Evolutionary conservation across 768 basidiomycete genomes (phyloP).

Genomic region (Boletus bicolor): DNA sequence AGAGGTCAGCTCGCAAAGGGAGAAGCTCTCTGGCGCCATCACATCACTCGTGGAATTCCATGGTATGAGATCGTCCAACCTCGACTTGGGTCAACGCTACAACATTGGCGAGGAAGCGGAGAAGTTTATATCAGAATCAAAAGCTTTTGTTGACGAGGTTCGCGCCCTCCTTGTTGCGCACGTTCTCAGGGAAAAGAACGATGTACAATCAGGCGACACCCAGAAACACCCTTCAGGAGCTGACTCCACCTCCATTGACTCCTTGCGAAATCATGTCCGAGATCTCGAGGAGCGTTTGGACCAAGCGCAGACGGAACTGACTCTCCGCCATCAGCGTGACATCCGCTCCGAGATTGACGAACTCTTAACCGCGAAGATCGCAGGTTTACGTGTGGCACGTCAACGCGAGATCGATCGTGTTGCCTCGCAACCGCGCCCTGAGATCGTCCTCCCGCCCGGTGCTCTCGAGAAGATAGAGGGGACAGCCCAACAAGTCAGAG

Average conservation of each 20-base stretch:
- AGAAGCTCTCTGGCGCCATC: conserved; percentile 26
- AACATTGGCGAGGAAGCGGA: conserved; percentile 19
- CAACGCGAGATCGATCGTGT: conserved; percentile 18
- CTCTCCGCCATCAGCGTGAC: conserved; percentile 23
- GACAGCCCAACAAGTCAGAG: conserved; percentile 11
- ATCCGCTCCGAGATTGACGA: conserved; percentile 19
- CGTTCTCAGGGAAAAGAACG: conserved; percentile 15
- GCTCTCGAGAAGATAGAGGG: conserved; percentile 19
- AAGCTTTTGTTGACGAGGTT: conserved; percentile 22
- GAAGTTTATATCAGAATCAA: conserved; percentile 26
- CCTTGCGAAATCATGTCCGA: conserved; percentile 17
- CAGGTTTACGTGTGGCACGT: conserved; percentile 21
- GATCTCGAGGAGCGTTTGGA: conserved; percentile 30
- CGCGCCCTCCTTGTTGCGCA: conserved; percentile 24
- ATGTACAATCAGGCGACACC: neutral
- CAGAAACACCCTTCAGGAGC: neutral
- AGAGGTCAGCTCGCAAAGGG: conserved; percentile 19
- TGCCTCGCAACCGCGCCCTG: conserved; percentile 12
- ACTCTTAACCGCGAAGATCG: conserved; percentile 17
- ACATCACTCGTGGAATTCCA: conserved; percentile 23
- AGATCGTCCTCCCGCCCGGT: conserved; percentile 20
- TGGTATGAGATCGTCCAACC: conserved; percentile 18
- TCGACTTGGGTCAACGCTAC: conserved; percentile 30
- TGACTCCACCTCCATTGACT: neutral
- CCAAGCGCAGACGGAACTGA: conserved; percentile 29